phyloP scores from a whole-genome alignment of 2,329 filamentous ascomycete species.

The Trichoderma cornu-damae region DNA sequence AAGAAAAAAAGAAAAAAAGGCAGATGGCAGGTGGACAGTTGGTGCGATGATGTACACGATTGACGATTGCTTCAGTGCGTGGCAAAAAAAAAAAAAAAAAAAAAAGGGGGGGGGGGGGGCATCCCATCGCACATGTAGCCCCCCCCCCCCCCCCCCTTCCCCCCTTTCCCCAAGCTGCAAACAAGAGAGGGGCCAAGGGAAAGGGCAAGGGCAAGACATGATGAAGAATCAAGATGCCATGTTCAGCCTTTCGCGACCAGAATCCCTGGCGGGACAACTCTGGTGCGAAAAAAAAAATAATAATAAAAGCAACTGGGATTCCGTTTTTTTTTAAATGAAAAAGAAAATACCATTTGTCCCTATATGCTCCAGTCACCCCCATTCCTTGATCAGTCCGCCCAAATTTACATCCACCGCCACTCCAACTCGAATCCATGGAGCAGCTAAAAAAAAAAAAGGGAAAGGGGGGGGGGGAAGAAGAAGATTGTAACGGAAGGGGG shows the following conservation, averaged over 20 bases:
- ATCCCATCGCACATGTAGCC: no score
- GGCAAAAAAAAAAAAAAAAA: no score
- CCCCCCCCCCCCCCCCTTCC: no score
- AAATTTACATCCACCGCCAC: slow-evolving; percentile 17
- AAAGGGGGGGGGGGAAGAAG: no score
- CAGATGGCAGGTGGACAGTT: no score
- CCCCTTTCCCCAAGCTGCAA: no score
- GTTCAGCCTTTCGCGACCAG: slow-evolving; percentile 31
- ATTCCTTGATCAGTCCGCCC: slow-evolving; percentile 18
- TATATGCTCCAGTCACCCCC: slow-evolving; percentile 35
- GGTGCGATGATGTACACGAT: no score
- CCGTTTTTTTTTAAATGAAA: slow-evolving; percentile 20
- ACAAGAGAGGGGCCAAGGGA: not conserved
- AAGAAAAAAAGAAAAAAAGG: no score
- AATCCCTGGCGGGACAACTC: slow-evolving; percentile 32
- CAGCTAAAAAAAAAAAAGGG: not conserved
- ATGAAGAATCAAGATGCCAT: slow-evolving; percentile 35
- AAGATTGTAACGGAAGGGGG: no score
- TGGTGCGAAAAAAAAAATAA: slow-evolving; percentile 24
- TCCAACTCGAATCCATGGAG: slow-evolving; percentile 10
- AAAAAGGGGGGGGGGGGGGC: no score
- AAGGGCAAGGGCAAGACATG: not conserved
- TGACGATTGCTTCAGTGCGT: no score
- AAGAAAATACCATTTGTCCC: slow-evolving; percentile 33
- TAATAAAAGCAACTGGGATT: slow-evolving; percentile 25